A percentile compares a stretch with the other conserved stretches of the same genome.
Conservation (phyloP, 306 rosid genomes). For the Cucurbita argyrosperma region DNA sequence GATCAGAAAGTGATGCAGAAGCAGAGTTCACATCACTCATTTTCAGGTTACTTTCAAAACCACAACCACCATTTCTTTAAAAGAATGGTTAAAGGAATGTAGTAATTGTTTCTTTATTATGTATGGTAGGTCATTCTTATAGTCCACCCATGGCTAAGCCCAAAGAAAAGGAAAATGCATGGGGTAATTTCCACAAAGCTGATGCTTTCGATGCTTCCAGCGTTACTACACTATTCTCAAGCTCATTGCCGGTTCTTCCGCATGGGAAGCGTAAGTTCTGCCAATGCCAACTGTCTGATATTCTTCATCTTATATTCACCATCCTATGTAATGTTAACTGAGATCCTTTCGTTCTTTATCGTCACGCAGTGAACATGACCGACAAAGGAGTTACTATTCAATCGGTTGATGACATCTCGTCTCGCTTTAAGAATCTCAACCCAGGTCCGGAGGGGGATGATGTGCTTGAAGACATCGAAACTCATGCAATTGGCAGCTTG, state of each 20-base stretch:
- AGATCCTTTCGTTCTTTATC: neutral
- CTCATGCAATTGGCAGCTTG: conserved; percentile 33
- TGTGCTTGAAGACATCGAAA: conserved; percentile 33
- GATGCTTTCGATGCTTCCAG: conserved; percentile 35
- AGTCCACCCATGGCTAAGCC: conserved; percentile 18
- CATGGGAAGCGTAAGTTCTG: conserved; percentile 50
- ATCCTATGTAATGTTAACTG: neutral
- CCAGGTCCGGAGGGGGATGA: neutral
- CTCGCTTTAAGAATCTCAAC: conserved; percentile 23
- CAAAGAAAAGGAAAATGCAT: conserved; percentile 29
- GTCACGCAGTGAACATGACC: conserved; percentile 34
- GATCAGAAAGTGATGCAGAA: neutral
- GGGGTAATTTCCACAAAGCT: conserved; percentile 34
- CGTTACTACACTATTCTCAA: conserved; percentile 66
- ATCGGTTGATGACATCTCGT: conserved; percentile 12
- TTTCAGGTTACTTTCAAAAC: neutral
- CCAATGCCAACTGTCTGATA: neutral
- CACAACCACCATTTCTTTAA: neutral
- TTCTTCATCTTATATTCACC: neutral
- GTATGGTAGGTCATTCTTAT: conserved; percentile 29
- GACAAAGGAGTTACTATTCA: neutral
- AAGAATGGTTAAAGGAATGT: neutral
- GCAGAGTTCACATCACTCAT: neutral
- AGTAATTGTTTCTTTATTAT: neutral
- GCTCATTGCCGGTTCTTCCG: conserved; percentile 68